Conservation (phyloP, 2,329 filamentous ascomycete species). For the Penicillium sp. region DNA sequence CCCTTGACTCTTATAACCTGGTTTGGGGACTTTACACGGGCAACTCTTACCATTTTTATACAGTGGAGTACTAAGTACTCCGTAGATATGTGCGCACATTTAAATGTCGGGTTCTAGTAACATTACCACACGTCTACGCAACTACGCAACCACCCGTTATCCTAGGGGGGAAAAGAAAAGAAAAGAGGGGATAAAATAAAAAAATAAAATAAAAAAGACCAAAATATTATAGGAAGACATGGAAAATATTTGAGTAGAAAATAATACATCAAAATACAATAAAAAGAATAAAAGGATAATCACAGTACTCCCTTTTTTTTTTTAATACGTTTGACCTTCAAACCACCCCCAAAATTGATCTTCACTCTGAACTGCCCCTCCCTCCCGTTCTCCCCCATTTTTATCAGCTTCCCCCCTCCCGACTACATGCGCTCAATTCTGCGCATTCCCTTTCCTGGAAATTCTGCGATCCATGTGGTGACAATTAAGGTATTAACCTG, state of each 20-base stretch:
- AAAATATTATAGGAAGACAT: background rate
- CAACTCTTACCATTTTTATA: background rate
- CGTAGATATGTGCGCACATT: constrained; percentile 14
- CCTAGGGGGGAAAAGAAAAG: constrained; percentile 12
- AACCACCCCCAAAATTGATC: constrained; percentile 23
- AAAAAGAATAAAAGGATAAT: constrained; percentile 2
- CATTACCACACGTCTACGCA: constrained; percentile 21
- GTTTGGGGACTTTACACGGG: background rate
- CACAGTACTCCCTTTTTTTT: constrained; percentile 7
- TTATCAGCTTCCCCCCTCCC: constrained; percentile 11
- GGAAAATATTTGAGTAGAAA: constrained; percentile 6
- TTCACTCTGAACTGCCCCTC: constrained; percentile 24
- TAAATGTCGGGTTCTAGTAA: background rate
- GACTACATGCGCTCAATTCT: constrained; percentile 5
- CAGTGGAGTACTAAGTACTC: background rate
- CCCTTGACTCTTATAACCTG: background rate
- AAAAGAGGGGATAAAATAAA: constrained; percentile 7
- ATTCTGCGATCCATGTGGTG: constrained; percentile 21
- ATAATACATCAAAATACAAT: constrained; percentile 4
- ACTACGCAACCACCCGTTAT: constrained; percentile 28
- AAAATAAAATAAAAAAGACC: background rate
- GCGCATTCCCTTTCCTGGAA: background rate
- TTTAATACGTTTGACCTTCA: constrained; percentile 16
- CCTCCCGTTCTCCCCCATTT: constrained; percentile 19
- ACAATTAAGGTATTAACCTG: constrained; percentile 11